Evolutionary conservation across 345 rosid genomes (phyloP).

Genomic region (Rhizophora mangle): DNA sequence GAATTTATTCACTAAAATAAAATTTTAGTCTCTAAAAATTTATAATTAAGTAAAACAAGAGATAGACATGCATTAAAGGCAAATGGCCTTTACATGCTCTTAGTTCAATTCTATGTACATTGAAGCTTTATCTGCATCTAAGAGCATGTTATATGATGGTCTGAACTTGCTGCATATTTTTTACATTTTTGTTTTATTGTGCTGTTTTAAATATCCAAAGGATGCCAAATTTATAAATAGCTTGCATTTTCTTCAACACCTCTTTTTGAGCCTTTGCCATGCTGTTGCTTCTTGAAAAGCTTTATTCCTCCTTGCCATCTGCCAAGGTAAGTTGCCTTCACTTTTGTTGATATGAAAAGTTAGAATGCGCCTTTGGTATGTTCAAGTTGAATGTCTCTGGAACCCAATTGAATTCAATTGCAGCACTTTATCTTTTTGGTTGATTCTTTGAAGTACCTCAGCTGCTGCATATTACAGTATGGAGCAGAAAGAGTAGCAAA

Average conservation of each 20-base stretch:
- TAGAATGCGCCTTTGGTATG: background rate
- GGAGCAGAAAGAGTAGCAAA: conserved; percentile 61
- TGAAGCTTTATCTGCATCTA: background rate
- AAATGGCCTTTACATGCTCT: background rate
- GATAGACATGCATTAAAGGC: background rate
- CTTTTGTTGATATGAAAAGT: conserved; percentile 4
- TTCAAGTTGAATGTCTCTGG: too few species aligned
- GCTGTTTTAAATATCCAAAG: background rate
- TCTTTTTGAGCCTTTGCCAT: conserved; percentile 81
- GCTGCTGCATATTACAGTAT: conserved; percentile 54
- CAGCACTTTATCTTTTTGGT: conserved; percentile 41
- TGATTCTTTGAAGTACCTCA: conserved; percentile 82
- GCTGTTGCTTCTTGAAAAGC: conserved; percentile 88
- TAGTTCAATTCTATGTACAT: background rate
- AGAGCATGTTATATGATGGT: background rate
- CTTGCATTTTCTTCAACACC: conserved; percentile 79
- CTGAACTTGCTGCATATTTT: background rate
- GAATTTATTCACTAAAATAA: background rate
- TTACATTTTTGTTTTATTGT: background rate
- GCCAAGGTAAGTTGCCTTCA: conserved; percentile 63
- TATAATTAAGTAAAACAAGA: background rate
- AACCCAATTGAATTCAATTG: background rate
- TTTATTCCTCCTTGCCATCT: conserved; percentile 71
- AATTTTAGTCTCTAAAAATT: background rate
- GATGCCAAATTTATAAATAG: conserved; percentile 27